Percentiles rank a stretch among this genome's conserved stretches.
Conservation (phyloP, 1,139 yeast species). For the Kurtzmaniella quercitrusa region DNA sequence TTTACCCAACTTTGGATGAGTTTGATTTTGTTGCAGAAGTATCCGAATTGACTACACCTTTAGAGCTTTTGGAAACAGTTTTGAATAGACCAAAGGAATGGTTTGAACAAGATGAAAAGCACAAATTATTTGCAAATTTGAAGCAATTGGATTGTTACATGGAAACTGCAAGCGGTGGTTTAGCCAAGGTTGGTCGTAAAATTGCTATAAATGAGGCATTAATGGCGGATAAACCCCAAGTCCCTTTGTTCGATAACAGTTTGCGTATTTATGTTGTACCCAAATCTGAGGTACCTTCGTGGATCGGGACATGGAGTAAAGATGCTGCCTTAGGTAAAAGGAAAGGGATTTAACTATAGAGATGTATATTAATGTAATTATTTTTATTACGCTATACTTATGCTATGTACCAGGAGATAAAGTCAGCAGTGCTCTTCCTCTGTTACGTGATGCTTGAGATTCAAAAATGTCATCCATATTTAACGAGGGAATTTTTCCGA, state of each 20-base stretch:
- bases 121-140: constrained; percentile 48
- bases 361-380: constrained; percentile 4
- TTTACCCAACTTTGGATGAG: constrained; percentile 83
- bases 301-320: constrained; percentile 71
- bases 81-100: constrained; percentile 67
- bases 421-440: constrained; percentile 60
- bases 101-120: constrained; percentile 59
- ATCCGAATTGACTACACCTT: constrained; percentile 64
- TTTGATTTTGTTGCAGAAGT: constrained; percentile 77
- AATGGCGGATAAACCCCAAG: constrained; percentile 56
- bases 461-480: constrained; percentile 69
- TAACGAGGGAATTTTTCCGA: constrained; percentile 73
- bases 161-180: constrained; percentile 82
- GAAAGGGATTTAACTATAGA: constrained; percentile 1
- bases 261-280: constrained; percentile 80
- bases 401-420: constrained; percentile 27
- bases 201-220: constrained; percentile 62
- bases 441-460: constrained; percentile 40
- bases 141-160: constrained; percentile 67
- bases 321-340: constrained; percentile 50
- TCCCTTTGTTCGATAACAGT: constrained; percentile 77
- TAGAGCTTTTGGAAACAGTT: constrained; percentile 52
- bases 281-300: constrained; percentile 55
- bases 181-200: constrained; percentile 81
- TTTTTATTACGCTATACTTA: not conserved